phyloP scores from a whole-genome alignment of 164 flowering plant species.

The Vitis rotundifolia region DNA sequence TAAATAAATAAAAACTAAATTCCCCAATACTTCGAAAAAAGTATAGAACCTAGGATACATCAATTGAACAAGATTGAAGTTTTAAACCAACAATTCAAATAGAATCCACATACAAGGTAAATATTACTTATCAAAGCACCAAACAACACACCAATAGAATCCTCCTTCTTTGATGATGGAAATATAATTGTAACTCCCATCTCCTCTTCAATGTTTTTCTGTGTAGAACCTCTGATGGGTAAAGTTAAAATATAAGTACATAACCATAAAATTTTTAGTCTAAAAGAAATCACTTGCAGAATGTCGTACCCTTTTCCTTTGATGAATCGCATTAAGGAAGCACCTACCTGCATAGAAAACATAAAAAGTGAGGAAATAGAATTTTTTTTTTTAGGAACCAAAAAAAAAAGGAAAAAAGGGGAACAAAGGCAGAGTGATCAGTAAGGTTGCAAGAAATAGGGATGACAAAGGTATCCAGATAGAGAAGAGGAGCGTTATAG shows the following conservation, averaged over 20 bases:
- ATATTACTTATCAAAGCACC: conserved; percentile 10
- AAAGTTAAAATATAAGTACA: background rate
- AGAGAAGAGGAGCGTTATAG: too few relatives aligned
- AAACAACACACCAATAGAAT: conserved; percentile 48
- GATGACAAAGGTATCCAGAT: too few relatives aligned
- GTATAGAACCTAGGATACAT: too few relatives aligned
- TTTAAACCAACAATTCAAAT: background rate
- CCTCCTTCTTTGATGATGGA: conserved; percentile 63
- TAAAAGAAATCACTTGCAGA: background rate
- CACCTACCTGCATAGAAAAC: conserved; percentile 60
- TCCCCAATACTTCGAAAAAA: too few relatives aligned
- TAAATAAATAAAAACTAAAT: too few relatives aligned
- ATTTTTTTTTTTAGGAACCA: background rate
- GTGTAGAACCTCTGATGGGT: conserved; percentile 57
- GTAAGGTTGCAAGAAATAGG: too few relatives aligned
- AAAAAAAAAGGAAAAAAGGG: background rate
- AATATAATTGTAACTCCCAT: conserved; percentile 63
- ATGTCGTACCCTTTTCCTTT: conserved; percentile 67
- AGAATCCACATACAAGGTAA: background rate
- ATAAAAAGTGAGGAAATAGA: conserved; percentile 4
- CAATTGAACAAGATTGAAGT: too few relatives aligned
- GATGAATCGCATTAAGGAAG: conserved; percentile 64
- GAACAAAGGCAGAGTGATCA: too few relatives aligned
- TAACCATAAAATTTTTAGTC: background rate
- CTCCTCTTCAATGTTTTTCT: conserved; percentile 64